These are phyloP conservation scores for Amphibolis antarctica DNA, from an alignment of 106 monocot species.

Conservation along the genomic window DNA sequence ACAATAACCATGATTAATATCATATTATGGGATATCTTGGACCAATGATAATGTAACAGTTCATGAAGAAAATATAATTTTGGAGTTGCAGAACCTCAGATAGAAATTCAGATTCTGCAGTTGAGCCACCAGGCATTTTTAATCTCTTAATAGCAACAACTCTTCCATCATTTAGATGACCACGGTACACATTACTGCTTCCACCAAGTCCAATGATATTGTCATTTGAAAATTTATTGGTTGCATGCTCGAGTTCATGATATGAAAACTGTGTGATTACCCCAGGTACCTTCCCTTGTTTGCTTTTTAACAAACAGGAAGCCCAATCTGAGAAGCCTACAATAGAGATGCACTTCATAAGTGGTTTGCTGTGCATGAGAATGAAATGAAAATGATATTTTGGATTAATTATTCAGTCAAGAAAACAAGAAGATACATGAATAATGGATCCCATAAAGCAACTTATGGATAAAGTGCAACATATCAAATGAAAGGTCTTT, in stretches of 20 bases:
- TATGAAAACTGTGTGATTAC: slow-evolving; percentile 57
- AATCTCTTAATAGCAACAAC: slow-evolving; percentile 81
- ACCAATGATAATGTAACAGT: too few species aligned
- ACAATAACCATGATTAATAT: too few species aligned
- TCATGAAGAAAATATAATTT: neutral
- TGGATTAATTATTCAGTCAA: too few species aligned
- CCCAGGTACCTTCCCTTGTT: slow-evolving; percentile 32
- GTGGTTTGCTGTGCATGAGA: too few species aligned
- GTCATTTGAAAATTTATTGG: slow-evolving; percentile 54
- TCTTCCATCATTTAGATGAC: slow-evolving; percentile 51
- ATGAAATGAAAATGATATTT: too few species aligned
- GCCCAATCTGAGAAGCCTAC: slow-evolving; percentile 34
- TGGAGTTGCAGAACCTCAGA: slow-evolving; percentile 48
- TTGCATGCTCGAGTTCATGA: slow-evolving; percentile 69
- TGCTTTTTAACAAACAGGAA: slow-evolving; percentile 23
- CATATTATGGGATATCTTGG: too few species aligned
- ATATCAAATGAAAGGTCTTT: too few species aligned
- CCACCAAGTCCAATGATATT: slow-evolving; percentile 75
- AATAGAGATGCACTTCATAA: neutral
- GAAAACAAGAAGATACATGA: too few species aligned
- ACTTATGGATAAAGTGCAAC: too few species aligned
- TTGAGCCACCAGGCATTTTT: slow-evolving; percentile 22
- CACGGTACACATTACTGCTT: slow-evolving; percentile 78
- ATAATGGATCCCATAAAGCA: too few species aligned
- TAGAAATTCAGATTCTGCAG: slow-evolving; percentile 45